These are phyloP conservation scores for Cochlearia excelsa DNA, from an alignment of 345 rosid genomes.

Conservation along the genomic window DNA sequence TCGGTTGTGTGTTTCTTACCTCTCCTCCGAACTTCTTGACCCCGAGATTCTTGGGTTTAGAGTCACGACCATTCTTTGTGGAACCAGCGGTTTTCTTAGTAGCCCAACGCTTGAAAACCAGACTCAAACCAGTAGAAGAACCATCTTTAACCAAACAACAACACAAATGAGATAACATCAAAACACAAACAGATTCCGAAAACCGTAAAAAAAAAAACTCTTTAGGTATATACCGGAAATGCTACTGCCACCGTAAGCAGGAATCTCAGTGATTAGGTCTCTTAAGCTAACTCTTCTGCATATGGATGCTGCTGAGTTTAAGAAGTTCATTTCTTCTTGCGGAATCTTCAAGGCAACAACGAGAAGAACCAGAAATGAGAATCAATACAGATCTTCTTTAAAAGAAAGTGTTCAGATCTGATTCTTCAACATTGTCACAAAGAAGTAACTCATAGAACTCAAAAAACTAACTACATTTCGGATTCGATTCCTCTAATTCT, in stretches of 20 bases:
- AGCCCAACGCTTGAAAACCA: constrained; percentile 82
- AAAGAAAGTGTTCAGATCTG: too few species aligned
- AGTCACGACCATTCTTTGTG: constrained; percentile 84
- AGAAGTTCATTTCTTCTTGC: constrained; percentile 32
- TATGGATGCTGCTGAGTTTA: constrained; percentile 37
- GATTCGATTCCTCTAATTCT: too few species aligned
- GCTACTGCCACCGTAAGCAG: constrained; percentile 42
- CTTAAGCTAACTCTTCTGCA: constrained; percentile 49
- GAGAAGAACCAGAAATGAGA: background rate
- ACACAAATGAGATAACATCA: background rate
- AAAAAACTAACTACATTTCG: too few species aligned
- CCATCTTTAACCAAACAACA: constrained; percentile 39
- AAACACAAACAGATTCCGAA: background rate
- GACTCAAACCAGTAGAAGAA: constrained; percentile 56
- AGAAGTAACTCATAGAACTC: too few species aligned
- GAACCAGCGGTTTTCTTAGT: constrained; percentile 81
- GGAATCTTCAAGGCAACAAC: constrained; percentile 14
- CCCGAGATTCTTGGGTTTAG: constrained; percentile 79
- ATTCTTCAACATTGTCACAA: too few species aligned
- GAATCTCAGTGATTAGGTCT: constrained; percentile 45
- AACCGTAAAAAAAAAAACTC: background rate
- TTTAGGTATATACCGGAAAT: constrained; percentile 37
- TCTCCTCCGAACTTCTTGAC: constrained; percentile 91
- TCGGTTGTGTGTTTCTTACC: constrained; percentile 35
- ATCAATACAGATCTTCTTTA: too few species aligned